These are phyloP conservation scores for Chimonanthus praecox DNA, from an alignment of 164 flowering plant genomes.

Conservation along the genomic window DNA sequence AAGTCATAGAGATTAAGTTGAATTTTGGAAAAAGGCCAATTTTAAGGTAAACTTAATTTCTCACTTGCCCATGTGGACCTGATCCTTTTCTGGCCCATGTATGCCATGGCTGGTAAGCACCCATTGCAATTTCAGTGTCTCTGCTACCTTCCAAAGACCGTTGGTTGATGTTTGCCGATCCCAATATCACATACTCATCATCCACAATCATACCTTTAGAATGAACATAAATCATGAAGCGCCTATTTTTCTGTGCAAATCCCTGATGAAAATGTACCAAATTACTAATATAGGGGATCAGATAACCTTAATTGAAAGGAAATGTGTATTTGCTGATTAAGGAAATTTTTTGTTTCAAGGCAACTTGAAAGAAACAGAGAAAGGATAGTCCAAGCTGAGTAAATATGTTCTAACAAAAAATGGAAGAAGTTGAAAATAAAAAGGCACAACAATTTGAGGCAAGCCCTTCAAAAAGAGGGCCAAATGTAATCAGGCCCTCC, in stretches of 20 bases:
- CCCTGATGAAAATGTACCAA: constrained; percentile 33
- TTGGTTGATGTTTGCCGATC: constrained; percentile 88
- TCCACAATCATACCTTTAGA: constrained; percentile 98
- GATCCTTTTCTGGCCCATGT: constrained; percentile 73
- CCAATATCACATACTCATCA: constrained; percentile 78
- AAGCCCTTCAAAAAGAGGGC: too few species aligned
- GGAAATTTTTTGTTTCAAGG: too few species aligned
- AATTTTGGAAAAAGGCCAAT: too few species aligned
- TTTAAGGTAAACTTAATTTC: not conserved
- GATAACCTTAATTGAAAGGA: too few species aligned
- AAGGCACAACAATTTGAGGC: not conserved
- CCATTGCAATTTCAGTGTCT: constrained; percentile 98
- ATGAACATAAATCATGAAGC: constrained; percentile 98
- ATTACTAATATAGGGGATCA: not conserved
- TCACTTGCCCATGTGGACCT: constrained; percentile 71
- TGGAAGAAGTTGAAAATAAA: not conserved
- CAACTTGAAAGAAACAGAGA: too few species aligned
- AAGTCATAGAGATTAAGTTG: too few species aligned
- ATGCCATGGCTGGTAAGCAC: constrained; percentile 78
- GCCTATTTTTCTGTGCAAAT: constrained; percentile 44
- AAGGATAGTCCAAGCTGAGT: not conserved
- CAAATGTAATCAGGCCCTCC: too few species aligned
- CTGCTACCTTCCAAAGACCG: constrained; percentile 93
- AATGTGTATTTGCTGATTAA: too few species aligned
- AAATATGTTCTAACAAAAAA: not conserved